A percentile compares a stretch with the other conserved stretches of the same genome.
These are phyloP conservation scores for Candida ponderosae DNA, from an alignment of 805 yeast species.

Conservation along the genomic window DNA sequence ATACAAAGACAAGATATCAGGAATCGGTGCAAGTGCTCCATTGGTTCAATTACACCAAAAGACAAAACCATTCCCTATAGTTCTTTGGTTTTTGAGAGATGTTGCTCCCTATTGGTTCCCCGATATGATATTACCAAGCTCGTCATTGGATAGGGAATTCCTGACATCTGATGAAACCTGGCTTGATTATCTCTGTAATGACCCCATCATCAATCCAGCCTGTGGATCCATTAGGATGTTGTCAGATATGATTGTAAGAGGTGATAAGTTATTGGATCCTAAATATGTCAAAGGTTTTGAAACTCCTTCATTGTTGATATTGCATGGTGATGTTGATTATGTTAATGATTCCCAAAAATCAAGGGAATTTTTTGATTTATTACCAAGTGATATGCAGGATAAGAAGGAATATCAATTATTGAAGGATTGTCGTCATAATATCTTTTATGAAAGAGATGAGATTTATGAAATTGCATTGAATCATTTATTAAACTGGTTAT, in stretches of 20 bases:
- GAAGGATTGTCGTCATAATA: conserved; percentile 36
- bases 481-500: conserved; percentile 34
- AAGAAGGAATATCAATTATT: too few species aligned
- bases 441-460: conserved; percentile 39
- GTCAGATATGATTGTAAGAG: conserved; percentile 29
- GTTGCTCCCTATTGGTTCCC: too few species aligned
- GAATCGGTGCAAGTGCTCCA: conserved; percentile 51
- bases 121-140: too few species aligned
- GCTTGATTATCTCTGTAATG: too few species aligned
- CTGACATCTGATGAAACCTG: too few species aligned
- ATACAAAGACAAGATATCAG: conserved; percentile 35
- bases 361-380: too few species aligned
- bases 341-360: conserved; percentile 51
- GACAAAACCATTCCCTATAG: background rate
- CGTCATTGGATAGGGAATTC: too few species aligned
- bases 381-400: too few species aligned
- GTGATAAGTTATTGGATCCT: conserved; percentile 39
- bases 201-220: too few species aligned
- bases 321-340: conserved; percentile 59
- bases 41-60: conserved; percentile 38
- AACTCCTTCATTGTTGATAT: conserved; percentile 43
- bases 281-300: conserved; percentile 22
- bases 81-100: too few species aligned
- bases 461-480: conserved; percentile 26
- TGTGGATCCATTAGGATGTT: too few species aligned